Conservation (phyloP, 83 land plant species). For the Thuja plicata region DNA sequence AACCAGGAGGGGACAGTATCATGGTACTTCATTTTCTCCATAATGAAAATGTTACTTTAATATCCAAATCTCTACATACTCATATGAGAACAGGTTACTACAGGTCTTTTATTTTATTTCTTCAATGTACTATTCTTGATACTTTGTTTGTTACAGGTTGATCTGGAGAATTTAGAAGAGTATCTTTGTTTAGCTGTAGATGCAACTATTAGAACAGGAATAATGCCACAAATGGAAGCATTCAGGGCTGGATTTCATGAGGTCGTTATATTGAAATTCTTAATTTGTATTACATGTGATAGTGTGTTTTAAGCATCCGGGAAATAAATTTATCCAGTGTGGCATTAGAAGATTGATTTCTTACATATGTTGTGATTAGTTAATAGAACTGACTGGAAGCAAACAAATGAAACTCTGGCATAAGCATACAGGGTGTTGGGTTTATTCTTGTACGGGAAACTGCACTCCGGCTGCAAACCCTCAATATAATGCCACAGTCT, state of each 20-base stretch:
- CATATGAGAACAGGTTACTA: background rate
- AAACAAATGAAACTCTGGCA: background rate
- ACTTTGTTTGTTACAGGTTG: slow-evolving; percentile 47
- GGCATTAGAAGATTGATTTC: background rate
- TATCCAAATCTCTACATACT: background rate
- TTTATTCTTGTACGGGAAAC: background rate
- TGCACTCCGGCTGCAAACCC: background rate
- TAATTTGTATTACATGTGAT: background rate
- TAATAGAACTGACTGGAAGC: background rate
- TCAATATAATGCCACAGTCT: background rate
- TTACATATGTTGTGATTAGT: background rate
- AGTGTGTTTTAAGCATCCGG: background rate
- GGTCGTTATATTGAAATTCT: slow-evolving; percentile 28
- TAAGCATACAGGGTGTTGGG: background rate
- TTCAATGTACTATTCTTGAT: background rate
- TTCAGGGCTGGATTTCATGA: slow-evolving; percentile 70
- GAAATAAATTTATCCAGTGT: background rate
- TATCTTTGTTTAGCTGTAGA: slow-evolving; percentile 80
- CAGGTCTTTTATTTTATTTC: background rate
- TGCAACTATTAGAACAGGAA: slow-evolving; percentile 81
- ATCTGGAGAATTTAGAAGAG: slow-evolving; percentile 72
- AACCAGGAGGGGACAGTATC: slow-evolving; percentile 27
- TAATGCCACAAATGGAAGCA: slow-evolving; percentile 87
- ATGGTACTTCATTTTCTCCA: slow-evolving; percentile 38
- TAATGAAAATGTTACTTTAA: background rate